Percentiles rank a stretch among this genome's conserved stretches.
phyloP scores from a whole-genome alignment of 352 stramenopile species.

The Globisporangium emineosum region DNA sequence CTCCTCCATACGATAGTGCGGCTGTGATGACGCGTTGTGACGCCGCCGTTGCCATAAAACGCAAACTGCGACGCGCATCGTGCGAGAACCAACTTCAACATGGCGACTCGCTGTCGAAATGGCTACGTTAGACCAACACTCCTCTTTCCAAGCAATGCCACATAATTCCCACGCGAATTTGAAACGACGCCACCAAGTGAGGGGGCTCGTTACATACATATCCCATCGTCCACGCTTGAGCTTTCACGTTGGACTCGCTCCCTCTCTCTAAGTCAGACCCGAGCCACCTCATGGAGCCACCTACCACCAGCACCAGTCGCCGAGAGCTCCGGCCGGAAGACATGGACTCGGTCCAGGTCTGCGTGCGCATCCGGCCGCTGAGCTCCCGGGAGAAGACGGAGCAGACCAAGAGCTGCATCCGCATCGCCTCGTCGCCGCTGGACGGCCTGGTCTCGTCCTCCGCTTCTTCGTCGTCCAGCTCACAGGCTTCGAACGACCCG shows the following conservation, averaged over 20 bases:
- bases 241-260: neutral
- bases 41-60: too few species aligned
- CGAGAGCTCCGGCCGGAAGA: constrained; percentile 26
- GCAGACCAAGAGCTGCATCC: constrained; percentile 76
- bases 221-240: neutral
- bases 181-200: neutral
- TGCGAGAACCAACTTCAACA: too few species aligned
- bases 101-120: neutral
- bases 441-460: constrained; percentile 39
- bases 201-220: neutral
- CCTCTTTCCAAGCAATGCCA: neutral
- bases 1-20: too few species aligned
- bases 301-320: constrained; percentile 4
- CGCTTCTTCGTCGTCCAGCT: constrained; percentile 17
- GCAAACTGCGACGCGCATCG: too few species aligned
- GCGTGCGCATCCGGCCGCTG: constrained; percentile 70
- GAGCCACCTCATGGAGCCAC: neutral
- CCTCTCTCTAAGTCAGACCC: neutral
- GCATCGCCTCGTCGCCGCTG: constrained; percentile 39
- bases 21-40: too few species aligned
- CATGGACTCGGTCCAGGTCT: constrained; percentile 68
- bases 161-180: neutral
- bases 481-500: constrained; percentile 17
- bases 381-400: constrained; percentile 60
- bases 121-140: neutral